phyloP scores from a whole-genome alignment of 2,329 filamentous ascomycete species.

The Paracoccidioides lutzii region DNA sequence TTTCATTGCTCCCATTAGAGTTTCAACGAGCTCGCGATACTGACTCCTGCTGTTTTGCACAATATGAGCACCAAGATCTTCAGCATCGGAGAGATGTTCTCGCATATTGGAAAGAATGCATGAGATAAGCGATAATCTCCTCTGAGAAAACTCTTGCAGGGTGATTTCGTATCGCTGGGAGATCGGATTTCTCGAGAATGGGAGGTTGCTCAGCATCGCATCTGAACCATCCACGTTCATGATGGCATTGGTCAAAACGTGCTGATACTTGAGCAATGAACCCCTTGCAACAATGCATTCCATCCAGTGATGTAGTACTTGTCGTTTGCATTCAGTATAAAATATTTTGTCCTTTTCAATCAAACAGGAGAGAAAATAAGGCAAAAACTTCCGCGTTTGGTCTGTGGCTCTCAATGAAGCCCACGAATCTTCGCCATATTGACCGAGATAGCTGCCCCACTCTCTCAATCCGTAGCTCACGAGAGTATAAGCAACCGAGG shows the following conservation, averaged over 20 bases:
- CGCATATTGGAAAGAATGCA: constrained; percentile 48
- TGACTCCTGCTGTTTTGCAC: constrained; percentile 27
- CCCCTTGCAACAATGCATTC: constrained; percentile 46
- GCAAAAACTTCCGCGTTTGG: constrained; percentile 36
- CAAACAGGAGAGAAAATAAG: constrained; percentile 34
- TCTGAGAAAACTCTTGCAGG: constrained; percentile 39
- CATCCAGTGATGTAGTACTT: constrained; percentile 43
- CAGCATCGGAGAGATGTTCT: constrained; percentile 30
- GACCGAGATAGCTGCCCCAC: constrained; percentile 45
- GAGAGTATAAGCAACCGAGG: constrained; percentile 34
- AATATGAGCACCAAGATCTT: constrained; percentile 20
- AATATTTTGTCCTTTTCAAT: constrained; percentile 30
- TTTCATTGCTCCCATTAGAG: constrained; percentile 50
- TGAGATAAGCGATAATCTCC: constrained; percentile 44
- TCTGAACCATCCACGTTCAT: constrained; percentile 36
- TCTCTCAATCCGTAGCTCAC: constrained; percentile 35
- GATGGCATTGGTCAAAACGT: constrained; percentile 42
- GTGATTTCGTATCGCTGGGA: constrained; percentile 36
- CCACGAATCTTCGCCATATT: constrained; percentile 41
- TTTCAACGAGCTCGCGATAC: constrained; percentile 40
- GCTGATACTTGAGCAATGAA: constrained; percentile 49
- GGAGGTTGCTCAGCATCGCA: constrained; percentile 43
- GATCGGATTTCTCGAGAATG: constrained; percentile 36
- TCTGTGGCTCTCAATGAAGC: constrained; percentile 32
- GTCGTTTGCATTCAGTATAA: constrained; percentile 33